Conservation (phyloP, 129 eudicot species). For the Rutidosis leptorrhynchoides region DNA sequence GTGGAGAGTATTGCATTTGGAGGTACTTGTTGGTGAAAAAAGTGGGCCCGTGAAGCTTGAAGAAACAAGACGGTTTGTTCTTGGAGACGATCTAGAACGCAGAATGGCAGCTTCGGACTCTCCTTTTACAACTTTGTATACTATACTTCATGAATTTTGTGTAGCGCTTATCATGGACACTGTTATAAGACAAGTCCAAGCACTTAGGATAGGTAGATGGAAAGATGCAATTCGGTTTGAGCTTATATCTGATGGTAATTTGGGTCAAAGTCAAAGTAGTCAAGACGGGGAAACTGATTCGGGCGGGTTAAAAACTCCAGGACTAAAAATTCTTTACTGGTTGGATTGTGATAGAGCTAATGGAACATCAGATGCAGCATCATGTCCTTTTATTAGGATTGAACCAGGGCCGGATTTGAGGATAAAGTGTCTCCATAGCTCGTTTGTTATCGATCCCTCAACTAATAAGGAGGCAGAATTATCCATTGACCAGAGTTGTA, state of each 20-base stretch:
- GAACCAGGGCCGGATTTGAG: conserved; percentile 88
- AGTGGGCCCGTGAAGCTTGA: conserved; percentile 89
- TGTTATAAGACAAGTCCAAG: conserved; percentile 84
- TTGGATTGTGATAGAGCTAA: conserved; percentile 59
- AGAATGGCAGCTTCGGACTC: conserved; percentile 93
- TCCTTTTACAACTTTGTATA: conserved; percentile 73
- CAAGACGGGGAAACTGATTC: conserved; percentile 90
- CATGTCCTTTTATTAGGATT: conserved; percentile 75
- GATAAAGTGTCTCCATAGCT: conserved; percentile 76
- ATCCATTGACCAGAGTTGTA: conserved; percentile 72
- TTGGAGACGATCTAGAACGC: conserved; percentile 97
- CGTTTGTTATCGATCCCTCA: conserved; percentile 88
- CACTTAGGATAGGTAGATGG: conserved; percentile 90
- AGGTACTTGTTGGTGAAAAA: conserved; percentile 94
- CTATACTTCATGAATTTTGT: conserved; percentile 87
- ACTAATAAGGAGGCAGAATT: conserved; percentile 92
- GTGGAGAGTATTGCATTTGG: conserved; percentile 98
- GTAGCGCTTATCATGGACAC: conserved; percentile 94
- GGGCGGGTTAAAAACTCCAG: conserved; percentile 69
- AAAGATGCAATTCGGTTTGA: conserved; percentile 96
- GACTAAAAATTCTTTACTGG: conserved; percentile 87
- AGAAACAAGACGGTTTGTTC: conserved; percentile 73
- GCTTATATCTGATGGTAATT: conserved; percentile 75
- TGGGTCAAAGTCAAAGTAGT: conserved; percentile 71
- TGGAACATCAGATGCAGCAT: conserved; percentile 50